A percentile compares a stretch with the other conserved stretches of the same genome.
Conservation (phyloP, 108 stramenopile genomes). For the Cyclotella kingstonii region DNA sequence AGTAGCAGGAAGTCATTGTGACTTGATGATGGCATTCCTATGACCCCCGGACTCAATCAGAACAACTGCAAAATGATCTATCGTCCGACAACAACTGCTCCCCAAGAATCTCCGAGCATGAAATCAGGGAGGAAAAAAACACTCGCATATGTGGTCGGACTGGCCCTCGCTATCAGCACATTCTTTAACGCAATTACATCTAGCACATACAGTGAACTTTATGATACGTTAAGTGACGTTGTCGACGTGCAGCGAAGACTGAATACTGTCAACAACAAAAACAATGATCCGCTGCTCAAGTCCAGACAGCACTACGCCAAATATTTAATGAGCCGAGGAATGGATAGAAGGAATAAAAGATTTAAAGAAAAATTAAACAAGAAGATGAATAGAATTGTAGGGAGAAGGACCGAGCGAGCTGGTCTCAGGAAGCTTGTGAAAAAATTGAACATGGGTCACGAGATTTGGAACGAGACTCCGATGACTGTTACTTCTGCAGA, state of each 20-base stretch:
- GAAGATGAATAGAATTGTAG: neutral
- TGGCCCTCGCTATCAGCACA: neutral
- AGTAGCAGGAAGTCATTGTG: too few species aligned
- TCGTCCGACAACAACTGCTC: too few species aligned
- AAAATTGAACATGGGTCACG: neutral
- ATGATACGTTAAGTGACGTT: neutral
- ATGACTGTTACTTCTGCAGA: neutral
- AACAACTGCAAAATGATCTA: too few species aligned
- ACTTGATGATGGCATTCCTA: too few species aligned
- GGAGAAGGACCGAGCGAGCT: neutral
- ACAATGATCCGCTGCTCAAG: too few species aligned
- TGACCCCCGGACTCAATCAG: too few species aligned
- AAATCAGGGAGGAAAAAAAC: neutral
- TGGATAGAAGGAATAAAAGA: neutral
- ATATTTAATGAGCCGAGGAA: too few species aligned
- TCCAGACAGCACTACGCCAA: too few species aligned
- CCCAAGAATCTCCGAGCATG: too few species aligned
- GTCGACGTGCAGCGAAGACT: too few species aligned
- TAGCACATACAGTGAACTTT: neutral
- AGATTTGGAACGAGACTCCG: conserved; percentile 1
- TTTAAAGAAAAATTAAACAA: neutral
- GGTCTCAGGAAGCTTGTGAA: neutral
- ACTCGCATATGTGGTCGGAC: neutral
- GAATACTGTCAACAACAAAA: too few species aligned
- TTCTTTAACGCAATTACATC: neutral